Conservation (phyloP, 768 basidiomycete species). For the Russula foetens region DNA sequence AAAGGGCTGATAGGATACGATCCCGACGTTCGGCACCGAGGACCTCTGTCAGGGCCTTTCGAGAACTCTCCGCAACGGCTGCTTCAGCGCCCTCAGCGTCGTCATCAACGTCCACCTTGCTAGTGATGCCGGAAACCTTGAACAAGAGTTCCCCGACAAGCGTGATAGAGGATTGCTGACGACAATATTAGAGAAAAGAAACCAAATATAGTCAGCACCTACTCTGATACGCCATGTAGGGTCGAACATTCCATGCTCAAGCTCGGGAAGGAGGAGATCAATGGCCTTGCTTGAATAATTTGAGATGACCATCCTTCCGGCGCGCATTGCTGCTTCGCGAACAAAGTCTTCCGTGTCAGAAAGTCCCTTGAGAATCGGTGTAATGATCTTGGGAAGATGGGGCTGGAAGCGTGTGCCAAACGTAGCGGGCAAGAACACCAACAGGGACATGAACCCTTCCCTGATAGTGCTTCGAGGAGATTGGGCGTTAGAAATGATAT, state of each 20-base stretch:
- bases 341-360: slow-evolving; percentile 94
- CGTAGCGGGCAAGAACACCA: slow-evolving; percentile 91
- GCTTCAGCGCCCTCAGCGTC: slow-evolving; percentile 70
- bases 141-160: slow-evolving; percentile 93
- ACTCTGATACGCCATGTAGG: slow-evolving; percentile 92
- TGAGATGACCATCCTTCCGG: slow-evolving; percentile 95
- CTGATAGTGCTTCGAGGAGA: slow-evolving; percentile 86
- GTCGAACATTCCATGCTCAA: slow-evolving; percentile 94
- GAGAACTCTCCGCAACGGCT: slow-evolving; percentile 65
- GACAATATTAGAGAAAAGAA: slow-evolving; percentile 15
- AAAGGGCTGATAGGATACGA: slow-evolving; percentile 83
- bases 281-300: slow-evolving; percentile 91
- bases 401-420: slow-evolving; percentile 96
- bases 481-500: slow-evolving; percentile 86
- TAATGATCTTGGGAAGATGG: slow-evolving; percentile 88
- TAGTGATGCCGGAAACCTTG: slow-evolving; percentile 93
- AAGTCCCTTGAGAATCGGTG: slow-evolving; percentile 85
- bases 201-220: slow-evolving; percentile 23
- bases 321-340: slow-evolving; percentile 94
- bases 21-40: slow-evolving; percentile 86
- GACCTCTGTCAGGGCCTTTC: slow-evolving; percentile 78
- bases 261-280: slow-evolving; percentile 86
- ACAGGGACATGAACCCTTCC: slow-evolving; percentile 97
- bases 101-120: slow-evolving; percentile 74
- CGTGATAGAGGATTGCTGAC: slow-evolving; percentile 88